phyloP scores from a whole-genome alignment of 129 eudicot species.

The Escallonia rubra region DNA sequence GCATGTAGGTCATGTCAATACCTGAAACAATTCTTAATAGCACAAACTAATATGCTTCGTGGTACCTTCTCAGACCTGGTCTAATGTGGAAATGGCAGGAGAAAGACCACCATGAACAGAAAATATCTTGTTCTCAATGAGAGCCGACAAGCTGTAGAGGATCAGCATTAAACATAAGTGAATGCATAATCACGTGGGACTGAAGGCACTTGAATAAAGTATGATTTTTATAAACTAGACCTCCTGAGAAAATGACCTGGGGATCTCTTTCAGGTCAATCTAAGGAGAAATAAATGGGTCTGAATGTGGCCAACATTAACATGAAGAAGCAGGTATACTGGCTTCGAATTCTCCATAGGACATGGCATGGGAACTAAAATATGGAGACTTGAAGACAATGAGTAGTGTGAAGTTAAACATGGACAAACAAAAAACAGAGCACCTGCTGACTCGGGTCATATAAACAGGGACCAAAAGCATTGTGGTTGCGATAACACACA shows the following conservation, averaged over 20 bases:
- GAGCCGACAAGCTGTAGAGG: slow-evolving; percentile 73
- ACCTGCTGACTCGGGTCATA: slow-evolving; percentile 1
- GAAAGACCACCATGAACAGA: slow-evolving; percentile 93
- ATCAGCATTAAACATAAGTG: not conserved
- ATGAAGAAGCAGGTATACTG: no score
- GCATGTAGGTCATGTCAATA: slow-evolving; percentile 12
- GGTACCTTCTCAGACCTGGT: slow-evolving; percentile 53
- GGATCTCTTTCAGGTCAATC: not conserved
- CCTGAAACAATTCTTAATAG: not conserved
- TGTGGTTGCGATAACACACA: not conserved
- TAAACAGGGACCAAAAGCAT: not conserved
- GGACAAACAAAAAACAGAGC: not conserved
- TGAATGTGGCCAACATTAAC: not conserved
- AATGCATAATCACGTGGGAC: not conserved
- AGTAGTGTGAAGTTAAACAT: no score
- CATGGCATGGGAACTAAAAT: no score
- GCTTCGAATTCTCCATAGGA: no score
- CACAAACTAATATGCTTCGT: slow-evolving; percentile 6
- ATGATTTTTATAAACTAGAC: not conserved
- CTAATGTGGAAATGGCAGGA: slow-evolving; percentile 73
- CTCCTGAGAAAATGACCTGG: not conserved
- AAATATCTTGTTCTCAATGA: slow-evolving; percentile 88
- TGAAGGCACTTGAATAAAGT: not conserved
- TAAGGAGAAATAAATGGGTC: not conserved
- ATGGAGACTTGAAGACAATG: no score